phyloP scores from a whole-genome alignment of 2,329 filamentous ascomycete species.

The Emmonsiellopsis sp. region DNA sequence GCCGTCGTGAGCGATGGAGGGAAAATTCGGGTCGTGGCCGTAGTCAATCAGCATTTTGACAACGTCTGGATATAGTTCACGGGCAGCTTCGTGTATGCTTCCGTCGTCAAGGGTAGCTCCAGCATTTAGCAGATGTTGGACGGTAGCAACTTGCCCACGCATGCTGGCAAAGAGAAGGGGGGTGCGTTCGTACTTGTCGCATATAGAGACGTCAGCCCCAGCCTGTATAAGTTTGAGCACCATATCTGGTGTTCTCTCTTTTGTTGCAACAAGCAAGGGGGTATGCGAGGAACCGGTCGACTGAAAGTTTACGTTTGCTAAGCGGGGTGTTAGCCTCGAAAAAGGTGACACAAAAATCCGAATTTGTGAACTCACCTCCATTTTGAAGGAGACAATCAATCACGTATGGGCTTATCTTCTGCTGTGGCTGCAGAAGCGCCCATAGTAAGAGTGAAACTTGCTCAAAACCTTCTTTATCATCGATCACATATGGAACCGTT shows the following conservation, averaged over 20 bases:
- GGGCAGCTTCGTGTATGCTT: constrained; percentile 56
- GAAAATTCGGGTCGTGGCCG: constrained; percentile 57
- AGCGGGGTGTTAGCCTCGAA: constrained; percentile 9
- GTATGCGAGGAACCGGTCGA: constrained; percentile 46
- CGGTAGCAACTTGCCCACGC: constrained; percentile 45
- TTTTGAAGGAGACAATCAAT: constrained; percentile 49
- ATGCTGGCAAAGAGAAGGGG: constrained; percentile 53
- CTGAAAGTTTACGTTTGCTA: constrained; percentile 50
- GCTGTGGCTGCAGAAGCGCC: constrained; percentile 55
- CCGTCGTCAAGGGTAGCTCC: constrained; percentile 55
- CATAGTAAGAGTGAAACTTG: constrained; percentile 50
- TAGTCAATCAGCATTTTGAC: constrained; percentile 50
- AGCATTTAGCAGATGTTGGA: constrained; percentile 44
- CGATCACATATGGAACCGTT: constrained; percentile 36
- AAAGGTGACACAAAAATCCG: background rate
- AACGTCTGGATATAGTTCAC: constrained; percentile 49
- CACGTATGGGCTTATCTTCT: constrained; percentile 50
- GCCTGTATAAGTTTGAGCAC: constrained; percentile 49
- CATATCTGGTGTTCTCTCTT: constrained; percentile 47
- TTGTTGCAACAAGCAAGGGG: constrained; percentile 53
- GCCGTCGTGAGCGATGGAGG: constrained; percentile 53
- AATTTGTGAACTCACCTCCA: constrained; percentile 22
- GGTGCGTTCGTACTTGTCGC: constrained; percentile 49
- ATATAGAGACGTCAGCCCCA: constrained; percentile 51
- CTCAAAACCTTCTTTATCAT: constrained; percentile 44